Evolutionary conservation across 2,329 filamentous ascomycete genomes (phyloP).

Genomic region (Venturia nashicola): DNA sequence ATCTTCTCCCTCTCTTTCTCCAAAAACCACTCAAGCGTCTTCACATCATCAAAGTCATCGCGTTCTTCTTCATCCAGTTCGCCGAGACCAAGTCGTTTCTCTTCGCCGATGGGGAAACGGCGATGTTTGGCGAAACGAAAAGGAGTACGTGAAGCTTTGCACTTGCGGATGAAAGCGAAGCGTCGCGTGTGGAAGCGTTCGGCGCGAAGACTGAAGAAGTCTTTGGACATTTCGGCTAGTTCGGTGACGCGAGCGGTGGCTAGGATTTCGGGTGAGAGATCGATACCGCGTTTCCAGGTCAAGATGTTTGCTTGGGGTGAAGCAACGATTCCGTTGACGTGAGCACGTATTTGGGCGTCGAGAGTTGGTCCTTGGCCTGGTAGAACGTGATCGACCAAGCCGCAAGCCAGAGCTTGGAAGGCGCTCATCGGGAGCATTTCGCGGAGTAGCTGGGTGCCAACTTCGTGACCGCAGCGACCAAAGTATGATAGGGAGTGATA

Average conservation of each 20-base stretch:
- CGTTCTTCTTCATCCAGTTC: slow-evolving; percentile 31
- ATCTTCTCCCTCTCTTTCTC: slow-evolving; percentile 3
- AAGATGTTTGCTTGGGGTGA: background rate
- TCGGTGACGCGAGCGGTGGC: slow-evolving; percentile 24
- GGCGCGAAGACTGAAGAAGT: slow-evolving; percentile 29
- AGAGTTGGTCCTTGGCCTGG: slow-evolving; percentile 21
- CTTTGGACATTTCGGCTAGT: slow-evolving; percentile 29
- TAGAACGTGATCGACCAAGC: slow-evolving; percentile 28
- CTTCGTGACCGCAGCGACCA: slow-evolving; percentile 24
- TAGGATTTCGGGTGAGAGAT: slow-evolving; percentile 21
- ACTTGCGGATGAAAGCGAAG: slow-evolving; percentile 29
- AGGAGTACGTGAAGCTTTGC: slow-evolving; percentile 25
- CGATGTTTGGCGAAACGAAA: slow-evolving; percentile 29
- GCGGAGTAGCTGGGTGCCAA: slow-evolving; percentile 21
- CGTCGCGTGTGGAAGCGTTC: slow-evolving; percentile 27
- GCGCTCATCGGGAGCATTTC: slow-evolving; percentile 29
- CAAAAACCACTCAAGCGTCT: slow-evolving; percentile 1
- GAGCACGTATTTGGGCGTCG: slow-evolving; percentile 24
- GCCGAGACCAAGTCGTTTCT: slow-evolving; percentile 16
- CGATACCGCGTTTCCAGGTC: slow-evolving; percentile 25
- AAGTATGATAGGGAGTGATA: slow-evolving; percentile 30
- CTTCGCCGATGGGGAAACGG: slow-evolving; percentile 12
- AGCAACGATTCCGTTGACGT: slow-evolving; percentile 21
- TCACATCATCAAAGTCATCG: slow-evolving; percentile 4
- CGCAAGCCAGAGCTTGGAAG: slow-evolving; percentile 25